These are phyloP conservation scores for Suillus ampliporus DNA, from an alignment of 768 basidiomycete genomes.

Conservation along the genomic window DNA sequence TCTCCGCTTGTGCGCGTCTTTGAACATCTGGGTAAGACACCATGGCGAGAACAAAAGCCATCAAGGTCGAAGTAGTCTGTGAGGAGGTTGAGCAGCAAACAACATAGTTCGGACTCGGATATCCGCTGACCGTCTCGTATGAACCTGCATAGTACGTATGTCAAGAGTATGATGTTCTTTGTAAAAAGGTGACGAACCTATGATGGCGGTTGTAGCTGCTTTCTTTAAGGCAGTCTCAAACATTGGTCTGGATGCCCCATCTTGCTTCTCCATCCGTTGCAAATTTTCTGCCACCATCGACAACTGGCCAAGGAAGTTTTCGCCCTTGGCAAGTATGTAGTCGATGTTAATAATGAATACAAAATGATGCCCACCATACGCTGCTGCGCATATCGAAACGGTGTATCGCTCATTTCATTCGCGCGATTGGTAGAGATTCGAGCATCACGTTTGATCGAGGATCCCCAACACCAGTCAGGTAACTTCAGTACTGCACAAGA, in stretches of 20 bases:
- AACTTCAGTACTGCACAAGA: slow-evolving; percentile 8
- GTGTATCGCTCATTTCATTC: slow-evolving; percentile 3
- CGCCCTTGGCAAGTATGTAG: background rate
- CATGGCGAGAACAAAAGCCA: slow-evolving; percentile 10
- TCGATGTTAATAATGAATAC: background rate
- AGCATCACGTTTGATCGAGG: slow-evolving; percentile 13
- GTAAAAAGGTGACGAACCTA: slow-evolving; percentile 13
- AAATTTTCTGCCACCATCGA: slow-evolving; percentile 20
- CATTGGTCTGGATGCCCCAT: slow-evolving; percentile 1
- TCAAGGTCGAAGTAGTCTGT: slow-evolving; percentile 19
- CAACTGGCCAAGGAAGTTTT: background rate
- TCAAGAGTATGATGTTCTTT: background rate
- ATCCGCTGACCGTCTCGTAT: slow-evolving; percentile 23
- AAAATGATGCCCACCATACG: slow-evolving; percentile 11
- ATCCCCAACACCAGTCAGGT: slow-evolving; percentile 19
- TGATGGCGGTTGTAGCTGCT: slow-evolving; percentile 16
- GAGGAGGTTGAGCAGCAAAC: slow-evolving; percentile 1
- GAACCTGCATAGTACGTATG: slow-evolving; percentile 18
- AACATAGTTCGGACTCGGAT: background rate
- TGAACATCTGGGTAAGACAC: slow-evolving; percentile 15
- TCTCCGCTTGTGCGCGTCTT: slow-evolving; percentile 23
- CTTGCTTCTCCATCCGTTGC: slow-evolving; percentile 19
- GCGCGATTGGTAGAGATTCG: background rate
- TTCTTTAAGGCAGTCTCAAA: slow-evolving; percentile 17
- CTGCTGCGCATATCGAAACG: slow-evolving; percentile 13